These are phyloP conservation scores for Fusarium sp. DNA, from an alignment of 2,329 filamentous ascomycete species.

Conservation along the genomic window DNA sequence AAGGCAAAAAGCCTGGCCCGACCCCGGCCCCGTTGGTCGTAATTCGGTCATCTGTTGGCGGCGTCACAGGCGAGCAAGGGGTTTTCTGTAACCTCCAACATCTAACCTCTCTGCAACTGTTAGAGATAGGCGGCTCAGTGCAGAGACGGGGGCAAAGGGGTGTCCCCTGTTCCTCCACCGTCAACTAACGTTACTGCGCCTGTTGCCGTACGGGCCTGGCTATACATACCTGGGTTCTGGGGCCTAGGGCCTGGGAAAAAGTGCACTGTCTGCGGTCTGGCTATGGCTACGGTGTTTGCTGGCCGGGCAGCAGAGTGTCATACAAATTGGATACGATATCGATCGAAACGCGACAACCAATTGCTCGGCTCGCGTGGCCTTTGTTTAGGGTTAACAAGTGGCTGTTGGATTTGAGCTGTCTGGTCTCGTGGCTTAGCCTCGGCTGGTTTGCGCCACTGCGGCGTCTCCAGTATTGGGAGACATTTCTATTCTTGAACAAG, in stretches of 20 bases:
- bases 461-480: not conserved
- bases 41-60: constrained; percentile 38
- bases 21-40: constrained; percentile 30
- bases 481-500: constrained; percentile 18
- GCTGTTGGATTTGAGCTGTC: not conserved
- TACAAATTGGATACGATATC: constrained; percentile 17
- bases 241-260: not conserved
- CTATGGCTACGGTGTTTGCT: constrained; percentile 18
- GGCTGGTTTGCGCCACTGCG: constrained; percentile 18
- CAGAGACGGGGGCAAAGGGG: constrained; percentile 9
- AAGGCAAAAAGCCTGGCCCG: constrained; percentile 13
- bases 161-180: constrained; percentile 30
- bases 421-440: constrained; percentile 24
- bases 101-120: constrained; percentile 13
- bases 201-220: constrained; percentile 1
- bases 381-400: constrained; percentile 28
- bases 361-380: constrained; percentile 33
- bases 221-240: not conserved
- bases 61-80: constrained; percentile 42
- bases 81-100: constrained; percentile 23
- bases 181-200: constrained; percentile 27
- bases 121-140: constrained; percentile 21
- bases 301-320: constrained; percentile 27
- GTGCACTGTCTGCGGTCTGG: constrained; percentile 31
- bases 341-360: constrained; percentile 30